Evolutionary conservation across 2,329 filamentous ascomycete genomes (phyloP), one percentile per base, ranked within the genome.

Genomic region (Neophaeococcomyces mojaviensis): DNA sequence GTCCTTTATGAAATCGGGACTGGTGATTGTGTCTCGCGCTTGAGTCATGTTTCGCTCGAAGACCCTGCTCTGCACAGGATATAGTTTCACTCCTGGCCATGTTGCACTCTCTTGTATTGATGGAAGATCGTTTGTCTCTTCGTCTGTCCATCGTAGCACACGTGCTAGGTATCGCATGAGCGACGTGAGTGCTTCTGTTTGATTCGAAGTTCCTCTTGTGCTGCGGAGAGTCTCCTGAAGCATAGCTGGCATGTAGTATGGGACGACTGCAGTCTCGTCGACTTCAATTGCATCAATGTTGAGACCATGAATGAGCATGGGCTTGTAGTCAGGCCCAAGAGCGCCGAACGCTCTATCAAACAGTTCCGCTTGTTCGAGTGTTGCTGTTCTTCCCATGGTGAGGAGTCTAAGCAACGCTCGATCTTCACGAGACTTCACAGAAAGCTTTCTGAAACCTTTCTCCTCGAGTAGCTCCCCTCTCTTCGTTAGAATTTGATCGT

Each of bases 241-340:
- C 10, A 67, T 55, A 2, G 63, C 64, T 2, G 66, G 65, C 49
- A 64, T 63, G 34, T 68, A 68, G 28, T 65, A 67, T 3, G 62
- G 61, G 6, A 65, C 51, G 10, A 68, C 58, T 0, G 64, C 66
- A 6, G 58, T 59, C 28, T 60, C 56, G 16, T 60, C 58, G 26
- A 58, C 51, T 3, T 59, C 52, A 32, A 44, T 44, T 1, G 65
- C 65, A 45, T 66, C 61, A 10, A 64, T 55, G 47, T 62, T 67
- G 18, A 68, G 53, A 20, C 59, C 55, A 6, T 55, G 41, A 5
- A 63, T 50, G 3, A 67, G 55, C 7, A 51, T 46, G 1, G 53
- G 13, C 33, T 54, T 56, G 15, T 46, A 49, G 2, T 41, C 13
- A 4, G 45, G 33, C 6, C 58, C 50, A 3, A 64, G 50, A 1